Conservation (phyloP, 805 yeast species). For the Candida lessepsii region DNA sequence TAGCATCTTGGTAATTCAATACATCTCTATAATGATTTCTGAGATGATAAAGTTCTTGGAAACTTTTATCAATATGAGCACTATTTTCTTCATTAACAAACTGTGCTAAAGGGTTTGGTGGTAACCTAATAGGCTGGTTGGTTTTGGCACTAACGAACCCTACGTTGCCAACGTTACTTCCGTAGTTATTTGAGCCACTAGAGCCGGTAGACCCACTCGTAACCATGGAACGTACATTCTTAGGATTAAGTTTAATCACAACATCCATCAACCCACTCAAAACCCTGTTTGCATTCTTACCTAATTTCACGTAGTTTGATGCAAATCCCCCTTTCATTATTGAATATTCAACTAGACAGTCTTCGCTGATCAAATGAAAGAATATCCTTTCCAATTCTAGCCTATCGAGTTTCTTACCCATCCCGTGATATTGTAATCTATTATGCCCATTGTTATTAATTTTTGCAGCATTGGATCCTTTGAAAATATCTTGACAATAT, state of each 20-base stretch:
- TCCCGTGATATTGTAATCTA: conserved; percentile 60
- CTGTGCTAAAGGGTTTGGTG: conserved; percentile 18
- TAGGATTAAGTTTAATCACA: conserved; percentile 45
- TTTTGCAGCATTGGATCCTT: conserved; percentile 67
- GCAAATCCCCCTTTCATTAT: conserved; percentile 78
- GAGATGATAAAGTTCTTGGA: conserved; percentile 37
- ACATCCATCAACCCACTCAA: conserved; percentile 45
- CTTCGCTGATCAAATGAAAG: conserved; percentile 68
- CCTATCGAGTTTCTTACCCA: conserved; percentile 62
- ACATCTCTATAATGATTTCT: conserved; percentile 44
- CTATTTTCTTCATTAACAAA: conserved; percentile 18
- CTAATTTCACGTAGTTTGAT: conserved; percentile 66
- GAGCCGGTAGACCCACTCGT: too few species aligned
- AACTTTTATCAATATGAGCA: conserved; percentile 28
- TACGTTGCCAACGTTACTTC: too few species aligned
- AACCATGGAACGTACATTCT: too few species aligned
- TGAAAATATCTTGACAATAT: conserved; percentile 78
- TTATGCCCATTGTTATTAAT: conserved; percentile 65
- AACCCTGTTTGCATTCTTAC: conserved; percentile 53
- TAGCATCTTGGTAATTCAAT: conserved; percentile 29
- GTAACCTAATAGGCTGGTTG: conserved; percentile 19
- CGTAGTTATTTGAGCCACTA: too few species aligned
- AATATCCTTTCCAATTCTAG: conserved; percentile 79
- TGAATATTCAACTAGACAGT: conserved; percentile 67
- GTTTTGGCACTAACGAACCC: conserved; percentile 18